phyloP scores from a whole-genome alignment of 139 green algal genomes.

The Pedinophyceae sp. region DNA sequence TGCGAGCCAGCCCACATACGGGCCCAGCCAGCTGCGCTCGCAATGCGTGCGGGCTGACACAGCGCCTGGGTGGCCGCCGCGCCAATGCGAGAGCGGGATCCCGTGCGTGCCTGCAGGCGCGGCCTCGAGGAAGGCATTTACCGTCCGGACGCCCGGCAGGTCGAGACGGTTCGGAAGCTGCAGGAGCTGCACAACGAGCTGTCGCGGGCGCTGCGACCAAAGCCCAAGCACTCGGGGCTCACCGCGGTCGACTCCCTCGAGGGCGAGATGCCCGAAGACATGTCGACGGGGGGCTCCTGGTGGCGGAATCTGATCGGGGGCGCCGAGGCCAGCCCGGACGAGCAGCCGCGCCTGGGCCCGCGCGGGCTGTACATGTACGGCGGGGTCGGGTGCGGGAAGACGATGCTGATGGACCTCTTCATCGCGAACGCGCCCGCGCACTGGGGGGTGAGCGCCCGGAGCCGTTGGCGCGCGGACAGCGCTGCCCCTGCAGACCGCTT shows the following conservation, averaged over 20 bases:
- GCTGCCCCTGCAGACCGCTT: too few species aligned
- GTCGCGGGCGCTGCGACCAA: background rate
- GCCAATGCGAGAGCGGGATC: too few species aligned
- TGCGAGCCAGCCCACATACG: too few species aligned
- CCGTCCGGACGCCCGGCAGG: background rate
- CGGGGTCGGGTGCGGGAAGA: constrained; percentile 87
- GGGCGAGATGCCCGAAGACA: too few species aligned
- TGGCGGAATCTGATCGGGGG: too few species aligned
- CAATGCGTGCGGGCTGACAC: too few species aligned
- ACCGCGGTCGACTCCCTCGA: background rate
- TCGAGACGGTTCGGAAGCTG: background rate
- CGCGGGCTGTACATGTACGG: constrained; percentile 84
- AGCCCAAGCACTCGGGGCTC: background rate
- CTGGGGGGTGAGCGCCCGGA: too few species aligned
- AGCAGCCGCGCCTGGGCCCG: too few species aligned
- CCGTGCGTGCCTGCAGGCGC: background rate
- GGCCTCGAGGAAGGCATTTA: background rate
- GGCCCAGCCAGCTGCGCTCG: too few species aligned
- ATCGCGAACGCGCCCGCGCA: constrained; percentile 28
- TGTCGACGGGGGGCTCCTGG: too few species aligned
- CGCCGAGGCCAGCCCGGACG: background rate
- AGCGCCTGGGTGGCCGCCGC: too few species aligned
- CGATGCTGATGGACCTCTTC: constrained; percentile 96
- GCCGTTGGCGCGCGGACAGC: too few species aligned
- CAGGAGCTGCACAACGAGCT: background rate